Base-by-base conservation (phyloP, 2,329 filamentous ascomycete genomes). In the Colletotrichum trifolii region DNA sequence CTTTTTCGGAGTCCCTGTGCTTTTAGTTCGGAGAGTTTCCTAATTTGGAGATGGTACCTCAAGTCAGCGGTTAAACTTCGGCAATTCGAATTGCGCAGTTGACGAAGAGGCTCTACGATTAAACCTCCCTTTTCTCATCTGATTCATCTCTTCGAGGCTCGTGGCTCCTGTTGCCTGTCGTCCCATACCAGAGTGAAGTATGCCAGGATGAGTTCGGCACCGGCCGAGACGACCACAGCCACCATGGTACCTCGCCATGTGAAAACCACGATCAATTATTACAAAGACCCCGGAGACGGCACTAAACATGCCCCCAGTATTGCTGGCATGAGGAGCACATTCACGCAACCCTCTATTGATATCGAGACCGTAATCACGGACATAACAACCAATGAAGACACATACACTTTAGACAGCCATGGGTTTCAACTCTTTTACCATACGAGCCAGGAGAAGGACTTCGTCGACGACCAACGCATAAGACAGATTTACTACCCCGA, bases 401-500 rank as follows among this genome's bases (percentile, higher is more conserved):
- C 72, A 8, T 82, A 78, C 71, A 74, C 74, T 1, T 77, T 82
- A 45, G 79, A 82, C 69, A 69, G 60, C 46, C 74, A 81, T 64
- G 80, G 80, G 1, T 82, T 82, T 68, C 78, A 80, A 50, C 77
- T 77, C 62, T 67, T 72, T 33, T 71, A 67, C 10, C 75, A 75
- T 46, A 59, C 70, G 47, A 76, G 74, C 67, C 39, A 39, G 2
- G 71, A 79, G 49, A 66, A 70, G n/a, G 70, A 70, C 2, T 82
- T 81, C 61, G 64, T 70, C 3, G 84, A 90, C 72, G 87, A 91
- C 54, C 82, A 84, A 3, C 78, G 81, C 34, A 89, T 95, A 71
- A 81, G 85, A 70, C 70, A 77, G 1, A 78, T 82, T 34, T 95
- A 94, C 78, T 95, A 94, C 75, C 85, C 88, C 0, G 91, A 94